Evolutionary conservation across 148 eudicot species (phyloP).

Genomic region (Vaccinium macrocarpon): DNA sequence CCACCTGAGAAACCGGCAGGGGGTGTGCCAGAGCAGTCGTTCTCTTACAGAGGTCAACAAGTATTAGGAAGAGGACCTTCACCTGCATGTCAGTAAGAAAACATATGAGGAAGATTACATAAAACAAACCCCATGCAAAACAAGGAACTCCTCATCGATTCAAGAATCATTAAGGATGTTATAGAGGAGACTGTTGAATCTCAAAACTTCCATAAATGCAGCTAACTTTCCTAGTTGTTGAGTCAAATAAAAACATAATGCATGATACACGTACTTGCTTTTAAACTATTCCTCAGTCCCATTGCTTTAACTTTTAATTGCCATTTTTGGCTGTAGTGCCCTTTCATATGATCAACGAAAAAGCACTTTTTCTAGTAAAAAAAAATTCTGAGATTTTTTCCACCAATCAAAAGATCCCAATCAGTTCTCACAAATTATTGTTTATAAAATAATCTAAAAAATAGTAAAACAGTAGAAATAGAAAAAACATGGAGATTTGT

Average conservation of each 20-base stretch:
- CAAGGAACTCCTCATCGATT: background rate
- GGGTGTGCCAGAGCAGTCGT: constrained; percentile 76
- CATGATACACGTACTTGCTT: background rate
- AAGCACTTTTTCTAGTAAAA: background rate
- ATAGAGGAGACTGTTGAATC: background rate
- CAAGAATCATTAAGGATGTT: background rate
- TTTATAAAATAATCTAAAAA: background rate
- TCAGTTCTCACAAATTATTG: background rate
- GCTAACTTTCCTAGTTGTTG: background rate
- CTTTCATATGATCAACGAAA: background rate
- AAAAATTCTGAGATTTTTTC: background rate
- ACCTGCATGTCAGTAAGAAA: constrained; percentile 50
- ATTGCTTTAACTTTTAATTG: background rate
- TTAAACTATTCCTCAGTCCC: background rate
- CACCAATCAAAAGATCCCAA: background rate
- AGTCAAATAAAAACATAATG: constrained; percentile 1
- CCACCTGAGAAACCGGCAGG: constrained; percentile 95
- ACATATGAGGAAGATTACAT: constrained; percentile 6
- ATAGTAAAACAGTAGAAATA: background rate
- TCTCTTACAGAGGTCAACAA: constrained; percentile 91
- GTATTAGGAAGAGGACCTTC: constrained; percentile 85
- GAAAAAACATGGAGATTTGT: background rate
- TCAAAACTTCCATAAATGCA: background rate
- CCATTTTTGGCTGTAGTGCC: background rate
- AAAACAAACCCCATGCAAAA: background rate